Evolutionary conservation across 352 stramenopile species (phyloP).

Genomic region (Phytopythium delawarense): DNA sequence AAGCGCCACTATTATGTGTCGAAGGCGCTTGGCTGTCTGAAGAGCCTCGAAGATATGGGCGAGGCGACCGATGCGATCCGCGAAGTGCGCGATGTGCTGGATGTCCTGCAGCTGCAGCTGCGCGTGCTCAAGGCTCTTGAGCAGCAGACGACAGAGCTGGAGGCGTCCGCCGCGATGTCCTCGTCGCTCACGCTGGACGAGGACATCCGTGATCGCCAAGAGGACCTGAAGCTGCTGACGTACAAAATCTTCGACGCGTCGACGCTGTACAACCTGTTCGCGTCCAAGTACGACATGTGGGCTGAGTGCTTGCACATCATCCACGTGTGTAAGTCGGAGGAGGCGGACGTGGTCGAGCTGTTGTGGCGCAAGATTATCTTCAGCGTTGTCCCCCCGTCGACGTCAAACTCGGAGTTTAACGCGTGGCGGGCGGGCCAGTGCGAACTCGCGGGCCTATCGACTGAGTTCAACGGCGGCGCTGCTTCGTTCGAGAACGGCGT

Average conservation of each 20-base stretch:
- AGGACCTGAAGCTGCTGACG: slow-evolving; percentile 63
- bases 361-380: slow-evolving; percentile 80
- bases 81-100: slow-evolving; percentile 77
- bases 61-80: slow-evolving; percentile 66
- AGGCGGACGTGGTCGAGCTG: slow-evolving; percentile 55
- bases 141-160: slow-evolving; percentile 58
- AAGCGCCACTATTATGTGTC: slow-evolving; percentile 85
- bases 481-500: slow-evolving; percentile 73
- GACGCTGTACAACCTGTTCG: slow-evolving; percentile 84
- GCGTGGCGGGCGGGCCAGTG: slow-evolving; percentile 65
- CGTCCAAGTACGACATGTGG: slow-evolving; percentile 86
- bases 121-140: slow-evolving; percentile 76
- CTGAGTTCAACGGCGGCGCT: slow-evolving; percentile 16
- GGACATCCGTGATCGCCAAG: slow-evolving; percentile 42
- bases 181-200: slow-evolving; percentile 31
- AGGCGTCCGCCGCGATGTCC: slow-evolving; percentile 28
- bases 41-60: slow-evolving; percentile 70
- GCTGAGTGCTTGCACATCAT: slow-evolving; percentile 85
- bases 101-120: slow-evolving; percentile 81
- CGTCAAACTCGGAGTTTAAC: slow-evolving; percentile 64
- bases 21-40: slow-evolving; percentile 70
- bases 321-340: slow-evolving; percentile 79
- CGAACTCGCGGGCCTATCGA: slow-evolving; percentile 52
- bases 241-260: slow-evolving; percentile 80
- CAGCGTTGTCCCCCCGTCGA: slow-evolving; percentile 58